Evolutionary conservation across 2,329 filamentous ascomycete species (phyloP), one percentile per base, ranked within the genome.

Genomic region (Fusarium illudens): DNA sequence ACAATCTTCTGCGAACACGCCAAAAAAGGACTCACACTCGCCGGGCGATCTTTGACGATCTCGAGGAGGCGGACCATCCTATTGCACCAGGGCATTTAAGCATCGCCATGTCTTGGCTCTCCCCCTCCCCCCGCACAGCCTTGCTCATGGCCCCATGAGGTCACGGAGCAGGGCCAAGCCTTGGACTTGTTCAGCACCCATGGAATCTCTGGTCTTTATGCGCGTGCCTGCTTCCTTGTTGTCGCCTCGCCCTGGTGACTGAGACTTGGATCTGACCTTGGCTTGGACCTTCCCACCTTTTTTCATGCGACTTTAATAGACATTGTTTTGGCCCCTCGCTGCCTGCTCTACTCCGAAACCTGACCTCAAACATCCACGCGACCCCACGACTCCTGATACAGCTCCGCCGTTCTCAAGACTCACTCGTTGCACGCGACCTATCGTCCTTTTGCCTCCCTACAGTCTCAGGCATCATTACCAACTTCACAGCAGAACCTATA

Each of bases 321-420:
- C 56, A 58, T 52, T 66, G 65, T 68, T 27, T 68, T 20, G 25
- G 32, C 22, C 33, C n/a, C 48, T 30, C 42, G 33, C 55, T 64
- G 65, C 60, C 65, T 62, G 42, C 48, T 60, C 44, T 46, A 25
- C 39, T 37, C 53, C 32, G 36, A 64, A 58, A 60, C 64, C 67
- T 70, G 67, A 68, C 67, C 58, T 58, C 33, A 55, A 50, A 70
- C 60, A 70, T 25, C 63, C 67, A 70, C 67, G 67, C 33, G 67
- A 70, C 67, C 67, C 32, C 37, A 36, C 67, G 48, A 58, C 67
- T 65, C 60, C 67, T 70, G 67, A 68, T 70, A 70, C 48, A 58
- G 55, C 55, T 52, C 65, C 53, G 29, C 51, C 54, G 57, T 44
- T 44, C 60, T 44, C 51, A 60, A n/a, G 61, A 68, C 67, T 60